A percentile compares a stretch with the other conserved stretches of the same genome.
These are phyloP conservation scores for Amaranthus palmeri DNA, from an alignment of 148 eudicot species.

Conservation along the genomic window DNA sequence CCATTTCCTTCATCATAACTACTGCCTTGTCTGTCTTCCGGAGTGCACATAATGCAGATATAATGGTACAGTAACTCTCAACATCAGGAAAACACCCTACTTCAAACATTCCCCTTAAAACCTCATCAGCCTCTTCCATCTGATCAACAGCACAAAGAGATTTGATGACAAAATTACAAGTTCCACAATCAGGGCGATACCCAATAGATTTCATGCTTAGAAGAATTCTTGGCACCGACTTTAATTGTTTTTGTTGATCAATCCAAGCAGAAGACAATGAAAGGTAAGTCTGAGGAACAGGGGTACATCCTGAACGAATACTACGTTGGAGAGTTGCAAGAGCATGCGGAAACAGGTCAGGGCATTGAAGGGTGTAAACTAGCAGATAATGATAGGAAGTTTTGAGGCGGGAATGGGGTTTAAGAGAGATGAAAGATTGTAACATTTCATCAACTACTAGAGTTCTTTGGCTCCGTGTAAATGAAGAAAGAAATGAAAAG, in stretches of 20 bases:
- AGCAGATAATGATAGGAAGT: conserved; percentile 62
- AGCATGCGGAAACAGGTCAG: conserved; percentile 58
- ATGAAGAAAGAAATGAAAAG: conserved; percentile 56
- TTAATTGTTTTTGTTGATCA: conserved; percentile 26
- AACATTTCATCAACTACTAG: conserved; percentile 60
- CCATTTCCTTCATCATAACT: conserved; percentile 61
- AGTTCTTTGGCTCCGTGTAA: conserved; percentile 28
- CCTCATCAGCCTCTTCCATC: conserved; percentile 55
- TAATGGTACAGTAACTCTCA: conserved; percentile 57
- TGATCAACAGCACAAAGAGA: conserved; percentile 76
- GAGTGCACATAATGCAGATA: conserved; percentile 47
- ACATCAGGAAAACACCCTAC: conserved; percentile 60
- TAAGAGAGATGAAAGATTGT: conserved; percentile 49
- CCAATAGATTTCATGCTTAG: conserved; percentile 62
- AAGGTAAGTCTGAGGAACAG: conserved; percentile 61
- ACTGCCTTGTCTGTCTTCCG: conserved; percentile 39
- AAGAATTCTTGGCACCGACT: conserved; percentile 41
- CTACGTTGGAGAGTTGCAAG: conserved; percentile 63
- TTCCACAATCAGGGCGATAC: conserved; percentile 66
- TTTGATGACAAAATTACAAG: conserved; percentile 65
- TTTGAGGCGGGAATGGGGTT: conserved; percentile 51
- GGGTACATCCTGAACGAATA: conserved; percentile 71
- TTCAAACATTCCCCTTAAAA: conserved; percentile 51
- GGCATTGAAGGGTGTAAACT: conserved; percentile 46
- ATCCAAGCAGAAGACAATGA: conserved; percentile 69